Evolutionary conservation across 805 yeast genomes (phyloP).

Genomic region (Sugiyamaella smithiae): DNA sequence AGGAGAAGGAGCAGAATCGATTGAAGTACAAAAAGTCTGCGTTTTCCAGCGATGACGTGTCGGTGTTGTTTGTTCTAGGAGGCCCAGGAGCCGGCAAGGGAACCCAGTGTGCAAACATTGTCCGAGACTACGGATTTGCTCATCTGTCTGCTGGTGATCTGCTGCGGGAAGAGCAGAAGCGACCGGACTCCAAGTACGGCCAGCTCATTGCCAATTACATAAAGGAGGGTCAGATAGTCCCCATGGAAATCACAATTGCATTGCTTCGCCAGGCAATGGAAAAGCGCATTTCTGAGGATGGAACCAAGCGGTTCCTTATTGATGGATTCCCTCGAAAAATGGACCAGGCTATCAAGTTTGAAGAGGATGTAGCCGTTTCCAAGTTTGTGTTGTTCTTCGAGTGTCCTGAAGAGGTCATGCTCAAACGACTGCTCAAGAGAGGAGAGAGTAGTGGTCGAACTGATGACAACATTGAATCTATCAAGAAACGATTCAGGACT

Average conservation of each 20-base stretch:
- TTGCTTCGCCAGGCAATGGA: slow-evolving; percentile 75
- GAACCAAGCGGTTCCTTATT: slow-evolving; percentile 63
- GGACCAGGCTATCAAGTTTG: slow-evolving; percentile 97
- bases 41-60: slow-evolving; percentile 62
- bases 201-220: slow-evolving; percentile 79
- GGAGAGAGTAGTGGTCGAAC: slow-evolving; percentile 93
- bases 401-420: slow-evolving; percentile 80
- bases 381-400: slow-evolving; percentile 42
- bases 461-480: slow-evolving; percentile 90
- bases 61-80: slow-evolving; percentile 87
- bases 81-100: slow-evolving; percentile 99
- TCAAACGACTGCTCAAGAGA: slow-evolving; percentile 77
- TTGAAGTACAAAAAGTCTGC: slow-evolving; percentile 34
- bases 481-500: slow-evolving; percentile 82
- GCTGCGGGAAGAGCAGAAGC: slow-evolving; percentile 84
- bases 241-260: slow-evolving; percentile 87
- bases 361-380: slow-evolving; percentile 50
- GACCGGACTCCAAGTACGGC: slow-evolving; percentile 81
- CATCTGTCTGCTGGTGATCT: slow-evolving; percentile 97
- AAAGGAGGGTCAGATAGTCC: slow-evolving; percentile 87
- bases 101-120: slow-evolving; percentile 88
- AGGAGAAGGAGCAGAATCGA: slow-evolving; percentile 32
- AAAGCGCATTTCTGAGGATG: slow-evolving; percentile 44
- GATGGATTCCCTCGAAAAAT: slow-evolving; percentile 98
- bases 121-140: slow-evolving; percentile 72